A percentile compares a stretch with the other conserved stretches of the same genome.
Conservation (phyloP, 768 basidiomycete genomes). For the Mycena crocata region DNA sequence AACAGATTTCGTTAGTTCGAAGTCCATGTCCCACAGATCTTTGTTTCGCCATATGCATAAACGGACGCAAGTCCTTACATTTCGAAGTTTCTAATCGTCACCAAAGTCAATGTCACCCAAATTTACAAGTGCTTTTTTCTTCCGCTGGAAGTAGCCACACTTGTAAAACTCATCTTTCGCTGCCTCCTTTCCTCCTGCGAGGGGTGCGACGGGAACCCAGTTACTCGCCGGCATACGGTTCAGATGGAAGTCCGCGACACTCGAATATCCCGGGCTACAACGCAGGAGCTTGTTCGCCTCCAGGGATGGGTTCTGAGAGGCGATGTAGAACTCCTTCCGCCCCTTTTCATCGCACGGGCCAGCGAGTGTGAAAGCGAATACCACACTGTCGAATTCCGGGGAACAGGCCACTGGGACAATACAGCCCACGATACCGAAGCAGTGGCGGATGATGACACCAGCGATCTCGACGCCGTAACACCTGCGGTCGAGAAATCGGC, state of each 20-base stretch:
- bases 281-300: neutral
- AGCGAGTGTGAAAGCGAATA: neutral
- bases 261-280: neutral
- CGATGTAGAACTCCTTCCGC: neutral
- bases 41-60: too few relatives aligned
- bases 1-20: too few relatives aligned
- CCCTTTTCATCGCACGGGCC: neutral
- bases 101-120: too few relatives aligned
- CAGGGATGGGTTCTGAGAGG: neutral
- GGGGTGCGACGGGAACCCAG: neutral
- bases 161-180: neutral
- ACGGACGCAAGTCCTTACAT: too few relatives aligned
- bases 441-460: neutral
- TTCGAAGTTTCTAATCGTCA: too few relatives aligned
- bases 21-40: too few relatives aligned
- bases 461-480: neutral
- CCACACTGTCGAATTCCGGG: neutral
- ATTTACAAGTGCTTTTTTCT: too few relatives aligned
- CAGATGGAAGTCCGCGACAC: constrained; percentile 3
- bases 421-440: constrained; percentile 1
- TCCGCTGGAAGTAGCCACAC: neutral
- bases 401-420: neutral
- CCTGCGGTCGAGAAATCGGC: neutral
- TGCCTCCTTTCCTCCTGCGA: neutral
- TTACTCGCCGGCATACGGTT: neutral